Percentiles rank a stretch among this genome's conserved stretches.
These are phyloP conservation scores for Westerdykella ornata DNA, from an alignment of 2,329 filamentous ascomycete genomes.

Conservation along the genomic window DNA sequence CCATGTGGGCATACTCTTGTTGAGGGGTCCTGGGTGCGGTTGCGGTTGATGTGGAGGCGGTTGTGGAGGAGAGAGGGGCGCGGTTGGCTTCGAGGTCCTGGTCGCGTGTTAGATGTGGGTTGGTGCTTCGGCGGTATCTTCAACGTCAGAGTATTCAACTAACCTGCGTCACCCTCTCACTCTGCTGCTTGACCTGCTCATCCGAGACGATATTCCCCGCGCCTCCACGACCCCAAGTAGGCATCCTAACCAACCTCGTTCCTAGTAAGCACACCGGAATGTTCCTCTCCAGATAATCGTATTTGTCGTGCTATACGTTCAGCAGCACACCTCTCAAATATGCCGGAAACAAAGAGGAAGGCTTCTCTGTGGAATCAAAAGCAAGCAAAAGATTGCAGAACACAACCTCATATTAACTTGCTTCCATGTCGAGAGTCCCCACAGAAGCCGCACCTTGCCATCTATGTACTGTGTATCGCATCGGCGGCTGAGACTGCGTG, in stretches of 20 bases:
- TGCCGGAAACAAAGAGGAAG: too few relatives aligned
- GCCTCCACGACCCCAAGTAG: conserved; percentile 40
- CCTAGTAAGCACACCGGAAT: too few relatives aligned
- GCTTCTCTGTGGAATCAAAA: too few relatives aligned
- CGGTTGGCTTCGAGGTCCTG: conserved; percentile 40
- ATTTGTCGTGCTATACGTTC: too few relatives aligned
- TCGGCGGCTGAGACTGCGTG: too few relatives aligned
- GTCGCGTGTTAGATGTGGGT: conserved; percentile 1
- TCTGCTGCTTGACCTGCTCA: conserved; percentile 28
- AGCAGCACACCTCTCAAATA: too few relatives aligned
- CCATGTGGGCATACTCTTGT: conserved; percentile 41
- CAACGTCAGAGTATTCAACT: conserved; percentile 3
- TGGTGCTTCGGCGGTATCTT: not conserved
- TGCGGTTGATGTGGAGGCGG: conserved; percentile 9
- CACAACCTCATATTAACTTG: too few relatives aligned
- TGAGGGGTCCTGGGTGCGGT: conserved; percentile 13
- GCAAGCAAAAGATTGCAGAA: too few relatives aligned
- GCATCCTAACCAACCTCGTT: conserved; percentile 12
- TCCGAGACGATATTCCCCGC: conserved; percentile 40
- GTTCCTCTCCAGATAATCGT: too few relatives aligned
- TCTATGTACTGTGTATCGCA: too few relatives aligned
- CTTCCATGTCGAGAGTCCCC: too few relatives aligned
- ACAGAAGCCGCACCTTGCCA: too few relatives aligned
- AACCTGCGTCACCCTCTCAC: conserved; percentile 27
- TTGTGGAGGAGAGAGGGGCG: conserved; percentile 10